These are phyloP conservation scores for Protomyces arabidopsidicola DNA, from an alignment of 1,139 yeast genomes.

Conservation along the genomic window DNA sequence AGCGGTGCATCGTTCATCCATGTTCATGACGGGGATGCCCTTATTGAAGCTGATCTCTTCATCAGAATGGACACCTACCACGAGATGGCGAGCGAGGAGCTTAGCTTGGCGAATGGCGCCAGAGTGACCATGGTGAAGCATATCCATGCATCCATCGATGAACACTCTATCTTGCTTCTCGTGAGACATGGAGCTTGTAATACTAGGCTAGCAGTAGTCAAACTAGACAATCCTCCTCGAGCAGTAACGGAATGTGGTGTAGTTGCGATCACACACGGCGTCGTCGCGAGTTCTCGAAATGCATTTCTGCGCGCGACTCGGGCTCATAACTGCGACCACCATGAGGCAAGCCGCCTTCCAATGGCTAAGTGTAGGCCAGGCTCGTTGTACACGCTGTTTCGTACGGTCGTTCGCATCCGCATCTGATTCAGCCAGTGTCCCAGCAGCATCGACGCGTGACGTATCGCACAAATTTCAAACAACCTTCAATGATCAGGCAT, in stretches of 20 bases:
- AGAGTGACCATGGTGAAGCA: slow-evolving; percentile 57
- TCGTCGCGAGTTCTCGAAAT: too few relatives aligned
- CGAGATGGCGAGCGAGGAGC: slow-evolving; percentile 65
- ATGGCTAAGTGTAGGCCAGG: background rate
- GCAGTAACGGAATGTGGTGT: too few relatives aligned
- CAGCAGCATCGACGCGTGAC: slow-evolving; percentile 8
- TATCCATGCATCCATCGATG: slow-evolving; percentile 24
- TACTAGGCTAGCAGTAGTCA: background rate
- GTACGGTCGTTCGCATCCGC: background rate
- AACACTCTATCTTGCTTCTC: slow-evolving; percentile 8
- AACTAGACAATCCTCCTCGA: background rate
- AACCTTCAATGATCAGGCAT: slow-evolving; percentile 20
- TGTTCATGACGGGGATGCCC: slow-evolving; percentile 89
- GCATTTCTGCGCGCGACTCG: too few relatives aligned
- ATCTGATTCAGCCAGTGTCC: background rate
- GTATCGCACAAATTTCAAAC: slow-evolving; percentile 17
- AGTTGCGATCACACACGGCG: too few relatives aligned
- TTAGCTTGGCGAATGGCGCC: slow-evolving; percentile 95
- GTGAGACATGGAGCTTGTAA: background rate
- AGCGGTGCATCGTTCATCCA: slow-evolving; percentile 68
- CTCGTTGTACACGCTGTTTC: background rate
- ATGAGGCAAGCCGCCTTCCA: background rate
- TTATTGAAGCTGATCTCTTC: slow-evolving; percentile 75
- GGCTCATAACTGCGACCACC: too few relatives aligned
- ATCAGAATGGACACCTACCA: slow-evolving; percentile 88